A percentile compares a stretch with the other conserved stretches of the same genome.
Evolutionary conservation across 139 green algal species (phyloP).

Genomic region (Parachlorella kessleri): DNA sequence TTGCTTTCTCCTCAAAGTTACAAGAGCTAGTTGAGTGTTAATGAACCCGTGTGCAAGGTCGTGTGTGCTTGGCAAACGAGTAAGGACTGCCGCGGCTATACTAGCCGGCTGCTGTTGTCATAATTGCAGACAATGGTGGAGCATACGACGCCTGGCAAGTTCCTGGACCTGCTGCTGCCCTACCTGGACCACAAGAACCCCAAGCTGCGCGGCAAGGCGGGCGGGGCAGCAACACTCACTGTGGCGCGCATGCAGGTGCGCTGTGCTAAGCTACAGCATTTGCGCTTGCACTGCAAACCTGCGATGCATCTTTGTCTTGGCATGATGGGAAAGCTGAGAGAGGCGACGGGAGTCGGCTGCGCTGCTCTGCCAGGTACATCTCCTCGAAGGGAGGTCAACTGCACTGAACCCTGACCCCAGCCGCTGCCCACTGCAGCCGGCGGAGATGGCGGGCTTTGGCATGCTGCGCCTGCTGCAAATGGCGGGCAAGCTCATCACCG

Average conservation of each 20-base stretch:
- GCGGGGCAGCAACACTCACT: conserved; percentile 12
- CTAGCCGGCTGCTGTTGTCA: too few species aligned
- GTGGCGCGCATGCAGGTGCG: conserved; percentile 20
- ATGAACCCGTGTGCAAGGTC: too few species aligned
- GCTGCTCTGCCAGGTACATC: too few species aligned
- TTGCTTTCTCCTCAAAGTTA: too few species aligned
- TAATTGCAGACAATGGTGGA: conserved; percentile 18
- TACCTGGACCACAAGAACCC: conserved; percentile 62
- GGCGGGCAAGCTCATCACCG: conserved; percentile 44
- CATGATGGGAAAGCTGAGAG: neutral
- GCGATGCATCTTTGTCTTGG: neutral
- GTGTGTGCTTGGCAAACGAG: too few species aligned
- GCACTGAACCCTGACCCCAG: too few species aligned
- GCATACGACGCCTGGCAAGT: conserved; percentile 9
- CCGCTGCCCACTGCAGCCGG: too few species aligned
- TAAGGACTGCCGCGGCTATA: too few species aligned
- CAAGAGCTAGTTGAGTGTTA: neutral
- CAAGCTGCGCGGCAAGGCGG: conserved; percentile 52
- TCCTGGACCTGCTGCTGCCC: conserved; percentile 47
- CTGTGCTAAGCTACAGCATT: too few species aligned
- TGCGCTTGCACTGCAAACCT: too few species aligned
- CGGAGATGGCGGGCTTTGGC: conserved; percentile 23
- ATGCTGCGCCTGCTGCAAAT: conserved; percentile 30
- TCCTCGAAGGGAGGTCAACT: too few species aligned
- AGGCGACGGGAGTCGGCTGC: too few species aligned